Conservation (phyloP, 78 protist species). For the Salpingoeca rosetta region DNA sequence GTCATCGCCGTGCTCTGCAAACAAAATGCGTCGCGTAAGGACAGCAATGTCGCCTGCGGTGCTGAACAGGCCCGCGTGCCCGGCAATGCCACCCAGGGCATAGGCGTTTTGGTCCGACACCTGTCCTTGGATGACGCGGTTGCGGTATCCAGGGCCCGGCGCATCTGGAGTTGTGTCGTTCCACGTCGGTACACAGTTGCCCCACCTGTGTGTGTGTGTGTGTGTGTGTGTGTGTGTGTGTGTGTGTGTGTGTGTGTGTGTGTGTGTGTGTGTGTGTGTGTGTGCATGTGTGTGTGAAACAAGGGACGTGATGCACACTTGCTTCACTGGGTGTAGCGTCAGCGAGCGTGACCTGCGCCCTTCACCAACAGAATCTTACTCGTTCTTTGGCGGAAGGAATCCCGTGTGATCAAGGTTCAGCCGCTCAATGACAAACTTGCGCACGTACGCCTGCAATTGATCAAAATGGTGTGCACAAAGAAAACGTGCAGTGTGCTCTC, state of each 20-base stretch:
- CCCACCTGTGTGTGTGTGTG: no score
- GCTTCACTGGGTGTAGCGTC: no score
- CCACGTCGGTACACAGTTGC: slow-evolving; percentile 37
- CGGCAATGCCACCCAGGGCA: slow-evolving; percentile 70
- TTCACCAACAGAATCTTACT: no score
- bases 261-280: no score
- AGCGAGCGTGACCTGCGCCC: no score
- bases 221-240: no score
- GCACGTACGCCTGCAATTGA: slow-evolving; percentile 70
- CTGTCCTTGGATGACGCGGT: slow-evolving; percentile 48
- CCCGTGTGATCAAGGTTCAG: slow-evolving; percentile 13
- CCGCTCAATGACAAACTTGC: slow-evolving; percentile 32
- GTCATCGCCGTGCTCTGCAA: background rate
- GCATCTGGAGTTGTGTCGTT: slow-evolving; percentile 33
- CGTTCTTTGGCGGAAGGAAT: slow-evolving; percentile 31
- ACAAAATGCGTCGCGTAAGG: slow-evolving; percentile 30
- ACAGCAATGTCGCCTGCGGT: slow-evolving; percentile 32
- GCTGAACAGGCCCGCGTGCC: slow-evolving; percentile 77
- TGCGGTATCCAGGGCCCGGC: slow-evolving; percentile 19
- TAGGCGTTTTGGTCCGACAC: slow-evolving; percentile 73
- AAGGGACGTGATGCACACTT: no score
- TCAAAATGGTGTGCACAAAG: no score
- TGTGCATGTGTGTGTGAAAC: no score
- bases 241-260: no score
- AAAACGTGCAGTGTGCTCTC: no score